Evolutionary conservation across 73 alveolate species (phyloP).

Genomic region (Paraurostyla sp.): DNA sequence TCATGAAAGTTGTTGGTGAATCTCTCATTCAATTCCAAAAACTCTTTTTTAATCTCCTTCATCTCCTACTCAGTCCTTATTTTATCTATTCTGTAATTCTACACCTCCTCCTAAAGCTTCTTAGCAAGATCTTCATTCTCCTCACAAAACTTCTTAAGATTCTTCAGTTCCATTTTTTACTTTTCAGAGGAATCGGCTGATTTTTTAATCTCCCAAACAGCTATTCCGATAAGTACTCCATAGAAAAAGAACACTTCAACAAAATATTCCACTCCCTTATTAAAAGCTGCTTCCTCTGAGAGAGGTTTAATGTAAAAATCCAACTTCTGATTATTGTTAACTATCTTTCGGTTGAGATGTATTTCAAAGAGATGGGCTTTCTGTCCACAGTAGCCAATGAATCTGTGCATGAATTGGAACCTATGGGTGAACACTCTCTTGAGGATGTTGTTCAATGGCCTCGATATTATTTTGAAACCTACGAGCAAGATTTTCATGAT

Average conservation of each 20-base stretch:
- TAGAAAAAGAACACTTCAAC: constrained; percentile 54
- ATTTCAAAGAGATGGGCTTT: constrained; percentile 50
- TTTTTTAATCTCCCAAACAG: constrained; percentile 45
- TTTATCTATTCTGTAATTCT: constrained; percentile 6
- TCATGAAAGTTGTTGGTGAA: background rate
- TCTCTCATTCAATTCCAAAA: background rate
- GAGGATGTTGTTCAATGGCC: constrained; percentile 50
- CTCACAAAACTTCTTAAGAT: background rate
- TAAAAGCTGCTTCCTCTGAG: constrained; percentile 58
- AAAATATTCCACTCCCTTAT: constrained; percentile 60
- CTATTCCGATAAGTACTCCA: constrained; percentile 31
- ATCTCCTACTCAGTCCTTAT: background rate
- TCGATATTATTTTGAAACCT: constrained; percentile 34
- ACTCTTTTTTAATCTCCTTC: background rate
- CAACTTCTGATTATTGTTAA: constrained; percentile 2
- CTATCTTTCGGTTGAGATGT: constrained; percentile 14
- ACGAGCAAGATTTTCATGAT: constrained; percentile 47
- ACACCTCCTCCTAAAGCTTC: constrained; percentile 3
- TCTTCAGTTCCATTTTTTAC: constrained; percentile 40
- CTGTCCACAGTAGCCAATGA: constrained; percentile 47
- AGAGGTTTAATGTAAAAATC: constrained; percentile 55
- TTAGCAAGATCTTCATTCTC: background rate
- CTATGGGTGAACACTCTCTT: constrained; percentile 53
- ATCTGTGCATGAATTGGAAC: constrained; percentile 42
- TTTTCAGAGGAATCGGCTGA: constrained; percentile 60